Conservation (phyloP, 78 protist genomes). For the Dictyostelium brefeldianum region DNA sequence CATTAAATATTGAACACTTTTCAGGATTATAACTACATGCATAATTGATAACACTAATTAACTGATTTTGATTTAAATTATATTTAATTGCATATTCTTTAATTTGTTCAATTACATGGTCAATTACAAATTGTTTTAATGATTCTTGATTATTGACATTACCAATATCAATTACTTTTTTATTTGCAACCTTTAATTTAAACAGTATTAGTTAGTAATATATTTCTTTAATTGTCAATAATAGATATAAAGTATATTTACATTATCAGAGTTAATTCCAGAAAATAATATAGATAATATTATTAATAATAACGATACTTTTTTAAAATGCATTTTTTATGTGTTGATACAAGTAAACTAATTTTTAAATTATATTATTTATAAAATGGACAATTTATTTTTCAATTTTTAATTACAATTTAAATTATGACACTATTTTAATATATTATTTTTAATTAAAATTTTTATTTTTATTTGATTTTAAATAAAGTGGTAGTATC, state of each 20-base stretch:
- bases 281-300: not conserved
- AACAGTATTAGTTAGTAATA: too few relatives aligned
- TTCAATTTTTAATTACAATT: too few relatives aligned
- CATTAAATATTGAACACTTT: not conserved
- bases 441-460: too few relatives aligned
- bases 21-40: conserved; percentile 17
- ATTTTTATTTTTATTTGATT: too few relatives aligned
- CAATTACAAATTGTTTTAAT: not conserved
- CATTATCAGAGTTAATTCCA: not conserved
- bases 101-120: not conserved
- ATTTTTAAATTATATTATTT: not conserved
- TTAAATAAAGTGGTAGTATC: too few relatives aligned
- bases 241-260: too few relatives aligned
- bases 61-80: conserved; percentile 16
- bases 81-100: conserved; percentile 7
- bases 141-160: too few relatives aligned
- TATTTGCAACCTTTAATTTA: too few relatives aligned
- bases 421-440: too few relatives aligned
- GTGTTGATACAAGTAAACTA: too few relatives aligned
- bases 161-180: too few relatives aligned
- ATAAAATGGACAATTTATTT: not conserved
- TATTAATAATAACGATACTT: not conserved
- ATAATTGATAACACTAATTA: conserved; percentile 5
- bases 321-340: not conserved
- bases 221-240: too few relatives aligned